These are phyloP conservation scores for Paecilomyces sp. DNA, from an alignment of 2,329 filamentous ascomycete genomes.

Conservation along the genomic window DNA sequence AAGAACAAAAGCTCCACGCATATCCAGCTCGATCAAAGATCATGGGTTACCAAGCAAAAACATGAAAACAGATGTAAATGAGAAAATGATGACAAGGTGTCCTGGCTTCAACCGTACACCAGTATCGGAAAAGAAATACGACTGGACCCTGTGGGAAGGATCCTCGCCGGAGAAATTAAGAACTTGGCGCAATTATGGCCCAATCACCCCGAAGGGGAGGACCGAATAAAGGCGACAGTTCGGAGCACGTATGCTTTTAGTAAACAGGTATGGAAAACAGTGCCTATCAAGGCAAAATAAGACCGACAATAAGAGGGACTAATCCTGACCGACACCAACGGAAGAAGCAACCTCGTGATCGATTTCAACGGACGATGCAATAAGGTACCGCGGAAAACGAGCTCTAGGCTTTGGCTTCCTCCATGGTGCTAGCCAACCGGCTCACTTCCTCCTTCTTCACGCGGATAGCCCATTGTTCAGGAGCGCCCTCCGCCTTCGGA, in stretches of 20 bases:
- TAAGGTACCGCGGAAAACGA: slow-evolving; percentile 47
- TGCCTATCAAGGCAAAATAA: not conserved
- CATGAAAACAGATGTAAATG: not conserved
- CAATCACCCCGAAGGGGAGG: not conserved
- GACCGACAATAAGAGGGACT: not conserved
- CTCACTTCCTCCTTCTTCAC: slow-evolving; percentile 55
- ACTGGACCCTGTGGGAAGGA: not conserved
- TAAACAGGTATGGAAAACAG: not conserved
- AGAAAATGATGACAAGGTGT: not conserved
- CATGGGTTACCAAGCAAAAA: not conserved
- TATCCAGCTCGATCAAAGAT: not conserved
- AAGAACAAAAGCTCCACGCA: not conserved
- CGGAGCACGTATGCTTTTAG: not conserved
- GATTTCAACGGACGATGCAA: not conserved
- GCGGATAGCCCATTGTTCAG: slow-evolving; percentile 66
- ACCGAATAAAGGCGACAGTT: not conserved
- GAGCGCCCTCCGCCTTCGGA: slow-evolving; percentile 50
- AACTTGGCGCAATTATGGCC: not conserved
- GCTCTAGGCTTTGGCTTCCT: slow-evolving; percentile 41
- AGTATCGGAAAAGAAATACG: not conserved
- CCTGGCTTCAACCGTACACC: not conserved
- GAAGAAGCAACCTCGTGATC: not conserved
- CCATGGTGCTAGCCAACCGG: slow-evolving; percentile 37
- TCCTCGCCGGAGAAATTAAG: not conserved
- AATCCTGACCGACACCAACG: not conserved